These are phyloP conservation scores for Claviceps sorghi DNA, from an alignment of 2,329 filamentous ascomycete genomes.

Conservation along the genomic window DNA sequence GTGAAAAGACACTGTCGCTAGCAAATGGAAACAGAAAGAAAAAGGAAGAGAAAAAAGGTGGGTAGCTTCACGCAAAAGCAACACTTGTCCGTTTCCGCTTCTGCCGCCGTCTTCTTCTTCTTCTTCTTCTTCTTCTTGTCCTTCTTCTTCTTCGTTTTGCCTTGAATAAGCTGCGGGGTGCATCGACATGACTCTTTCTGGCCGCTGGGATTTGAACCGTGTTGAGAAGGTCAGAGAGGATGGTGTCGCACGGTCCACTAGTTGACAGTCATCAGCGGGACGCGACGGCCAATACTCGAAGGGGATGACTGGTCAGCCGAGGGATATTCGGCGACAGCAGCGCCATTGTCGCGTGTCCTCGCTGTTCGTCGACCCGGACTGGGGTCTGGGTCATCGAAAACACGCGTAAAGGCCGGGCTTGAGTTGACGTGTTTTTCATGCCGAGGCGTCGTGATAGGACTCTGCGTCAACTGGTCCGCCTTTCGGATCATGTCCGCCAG, in stretches of 20 bases:
- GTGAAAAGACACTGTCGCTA: conserved; percentile 20
- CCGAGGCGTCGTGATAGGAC: conserved; percentile 37
- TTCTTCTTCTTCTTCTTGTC: conserved; percentile 10
- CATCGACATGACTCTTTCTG: not conserved
- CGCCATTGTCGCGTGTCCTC: conserved; percentile 37
- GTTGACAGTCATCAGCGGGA: conserved; percentile 52
- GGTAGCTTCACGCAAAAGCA: not conserved
- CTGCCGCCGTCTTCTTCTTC: not conserved
- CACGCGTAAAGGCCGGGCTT: conserved; percentile 52
- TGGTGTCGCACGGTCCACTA: conserved; percentile 13
- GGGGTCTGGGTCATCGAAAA: conserved; percentile 47
- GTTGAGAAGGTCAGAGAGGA: no score
- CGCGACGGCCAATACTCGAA: conserved; percentile 33
- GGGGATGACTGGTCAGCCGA: conserved; percentile 40
- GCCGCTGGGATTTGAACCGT: no score
- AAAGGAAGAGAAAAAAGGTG: no score
- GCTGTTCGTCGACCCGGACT: conserved; percentile 35
- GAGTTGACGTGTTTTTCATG: conserved; percentile 33
- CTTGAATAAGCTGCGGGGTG: conserved; percentile 4
- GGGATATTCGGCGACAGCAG: conserved; percentile 32
- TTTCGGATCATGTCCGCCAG: conserved; percentile 46
- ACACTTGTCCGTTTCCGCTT: not conserved
- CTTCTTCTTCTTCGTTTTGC: conserved; percentile 4
- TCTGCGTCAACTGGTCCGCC: conserved; percentile 43
- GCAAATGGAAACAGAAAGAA: conserved; percentile 19